Percentiles rank a stretch among this genome's conserved stretches.
phyloP scores from a whole-genome alignment of 441 rosid genomes.

The Raphanus hybrid region DNA sequence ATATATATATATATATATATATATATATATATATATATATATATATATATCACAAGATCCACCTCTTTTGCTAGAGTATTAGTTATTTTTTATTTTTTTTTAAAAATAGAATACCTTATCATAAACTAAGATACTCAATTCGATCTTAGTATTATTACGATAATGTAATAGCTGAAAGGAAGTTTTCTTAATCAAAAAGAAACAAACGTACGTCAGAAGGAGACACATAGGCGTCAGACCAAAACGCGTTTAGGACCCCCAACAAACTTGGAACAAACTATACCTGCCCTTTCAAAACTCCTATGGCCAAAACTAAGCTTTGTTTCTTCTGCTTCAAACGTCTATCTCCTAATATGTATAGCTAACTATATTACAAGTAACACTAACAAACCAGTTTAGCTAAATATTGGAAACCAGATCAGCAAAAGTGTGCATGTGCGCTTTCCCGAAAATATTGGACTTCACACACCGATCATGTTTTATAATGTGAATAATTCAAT shows the following conservation, averaged over 20 bases:
- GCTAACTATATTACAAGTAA: neutral
- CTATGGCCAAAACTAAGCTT: neutral
- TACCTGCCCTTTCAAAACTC: slow-evolving; percentile 11
- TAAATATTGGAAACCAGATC: neutral
- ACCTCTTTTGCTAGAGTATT: neutral
- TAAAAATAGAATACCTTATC: neutral
- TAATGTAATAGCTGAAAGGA: neutral
- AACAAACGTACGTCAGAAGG: slow-evolving; percentile 16
- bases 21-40: neutral
- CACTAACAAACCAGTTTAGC: neutral
- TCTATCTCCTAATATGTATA: neutral
- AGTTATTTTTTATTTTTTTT: neutral
- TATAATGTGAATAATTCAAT: neutral
- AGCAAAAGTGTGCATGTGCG: neutral
- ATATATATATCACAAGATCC: neutral
- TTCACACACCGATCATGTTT: neutral
- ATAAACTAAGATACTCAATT: neutral
- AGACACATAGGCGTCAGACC: neutral
- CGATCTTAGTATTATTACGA: neutral
- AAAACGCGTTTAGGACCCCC: neutral
- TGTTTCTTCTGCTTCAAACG: slow-evolving; percentile 8
- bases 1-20: neutral
- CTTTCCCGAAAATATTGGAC: neutral
- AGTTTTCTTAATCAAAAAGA: neutral
- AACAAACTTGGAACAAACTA: slow-evolving; percentile 4